Evolutionary conservation across 352 stramenopile genomes (phyloP), one percentile per base, ranked within the genome.

Genomic region (Saprolegnia diclina): DNA sequence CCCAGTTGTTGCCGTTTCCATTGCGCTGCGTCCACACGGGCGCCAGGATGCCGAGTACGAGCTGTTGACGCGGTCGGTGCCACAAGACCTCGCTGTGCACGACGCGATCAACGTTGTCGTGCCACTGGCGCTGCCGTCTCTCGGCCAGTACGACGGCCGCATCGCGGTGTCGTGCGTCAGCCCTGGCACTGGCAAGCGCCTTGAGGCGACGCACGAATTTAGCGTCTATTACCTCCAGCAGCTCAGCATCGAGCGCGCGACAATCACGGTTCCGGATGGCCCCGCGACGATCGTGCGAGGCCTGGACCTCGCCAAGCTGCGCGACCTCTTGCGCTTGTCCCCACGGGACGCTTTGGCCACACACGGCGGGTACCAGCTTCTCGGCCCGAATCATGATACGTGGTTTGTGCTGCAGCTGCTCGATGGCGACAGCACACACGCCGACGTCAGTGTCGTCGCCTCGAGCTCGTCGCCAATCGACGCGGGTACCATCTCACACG

Each of bases 61-160:
- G 42, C 11, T 26, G 5, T 11, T 48, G 18, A 11, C 55, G 19
- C 53, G 35, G 24, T 61, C 63, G 14, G 35, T 56, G 14, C 63
- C 63, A 13, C 2, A n/a, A 19, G 63, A 69, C 26, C 37, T 69
- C 5, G 53, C 62, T 24, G 63, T 69, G 13, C n/a, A 26, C 22
- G 22, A 22, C 37, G 22, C 29, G 35, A 29, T 38, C 4, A 21
- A n/a, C 19, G 11, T 22, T 21, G 45, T 53, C 9, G 7, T 69
- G 5, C 48, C 48, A n/a, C 37, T 69, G 18, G 21, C 19, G 18
- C 50, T 69, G 22, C 62, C 62, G 16, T 32, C 18, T n/a, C 9
- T 67, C 21, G 63, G 54, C 19, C 63, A 69, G 42, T 69, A 62
- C 63, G 61, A 69, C 40, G 63, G 63, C 29, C 45, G 40, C 19